Base-by-base conservation (phyloP, 2,329 filamentous ascomycete species). In the Calonectria montana region DNA sequence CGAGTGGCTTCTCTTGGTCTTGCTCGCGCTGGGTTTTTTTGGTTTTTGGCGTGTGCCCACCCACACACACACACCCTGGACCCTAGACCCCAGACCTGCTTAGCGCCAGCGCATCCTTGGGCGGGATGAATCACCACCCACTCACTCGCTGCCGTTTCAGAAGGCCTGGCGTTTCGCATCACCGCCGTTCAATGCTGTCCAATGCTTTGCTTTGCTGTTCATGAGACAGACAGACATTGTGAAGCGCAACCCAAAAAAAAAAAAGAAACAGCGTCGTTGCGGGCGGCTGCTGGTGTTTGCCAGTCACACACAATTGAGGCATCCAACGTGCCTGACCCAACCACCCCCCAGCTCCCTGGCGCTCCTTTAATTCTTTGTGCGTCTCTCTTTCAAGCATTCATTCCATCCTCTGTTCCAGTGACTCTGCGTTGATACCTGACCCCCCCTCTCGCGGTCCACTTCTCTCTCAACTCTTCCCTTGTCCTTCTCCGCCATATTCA, bases 1-100 rank as follows among this genome's bases (percentile, higher is more conserved):
- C 31, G 39, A 23, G 53, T 67, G 67, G 70, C 67, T 72, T 35
- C 10, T 10, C 7, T n/a, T n/a, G n/a, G n/a, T n/a, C n/a, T 70
- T 47, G 62, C 66, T 29, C 21, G 37, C 48, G 15, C 53, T 48
- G 31, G 18, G 37, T 18, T 6, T 15, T n/a, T 39, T 39, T 9
- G 8, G 21, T 6, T 23, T 35, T 25, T 31, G 29, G 9, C 31
- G 31, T 35, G 31, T 31, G 9, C 31, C 31, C 31, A 35, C 31
- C 13, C 31, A n/a, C n/a, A n/a, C n/a, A n/a, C n/a, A n/a, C n/a
- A n/a, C 10, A 35, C 7, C 10, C 10, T n/a, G n/a, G n/a, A n/a
- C 6, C 7, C 31, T 35, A 35, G 31, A 12, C 31, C 10, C 31
- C 31, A 35, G 31, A 35, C 31, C 31, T n/a, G 31, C 31, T 12